Conservation (phyloP, 257 asterid genomes). For the Solanum paucissectum region DNA sequence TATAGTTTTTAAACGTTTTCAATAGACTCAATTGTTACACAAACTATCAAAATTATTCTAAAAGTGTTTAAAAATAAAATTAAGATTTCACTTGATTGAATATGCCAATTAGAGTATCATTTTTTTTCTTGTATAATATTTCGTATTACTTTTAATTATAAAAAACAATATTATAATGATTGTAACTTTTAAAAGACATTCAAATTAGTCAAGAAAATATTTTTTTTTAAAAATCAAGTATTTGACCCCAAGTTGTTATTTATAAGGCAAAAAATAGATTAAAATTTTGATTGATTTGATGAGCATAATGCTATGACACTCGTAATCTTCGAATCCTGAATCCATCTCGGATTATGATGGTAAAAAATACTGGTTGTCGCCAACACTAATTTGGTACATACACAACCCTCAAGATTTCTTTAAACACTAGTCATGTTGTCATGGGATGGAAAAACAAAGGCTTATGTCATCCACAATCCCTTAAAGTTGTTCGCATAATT, state of each 20-base stretch:
- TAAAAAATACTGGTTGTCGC: neutral
- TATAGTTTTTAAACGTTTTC: too few species aligned
- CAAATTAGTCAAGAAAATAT: neutral
- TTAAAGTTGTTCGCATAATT: too few species aligned
- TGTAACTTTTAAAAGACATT: neutral
- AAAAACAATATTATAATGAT: too few species aligned
- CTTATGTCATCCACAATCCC: neutral
- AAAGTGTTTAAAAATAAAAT: too few species aligned
- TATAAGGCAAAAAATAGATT: too few species aligned
- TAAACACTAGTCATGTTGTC: neutral
- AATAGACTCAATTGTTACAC: neutral
- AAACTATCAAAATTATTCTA: too few species aligned
- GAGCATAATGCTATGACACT: neutral
- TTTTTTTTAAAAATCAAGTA: too few species aligned
- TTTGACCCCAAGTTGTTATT: neutral
- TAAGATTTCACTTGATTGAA: too few species aligned
- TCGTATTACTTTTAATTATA: neutral
- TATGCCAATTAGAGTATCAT: neutral
- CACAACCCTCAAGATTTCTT: neutral
- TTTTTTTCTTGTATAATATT: neutral
- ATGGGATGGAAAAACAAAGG: neutral
- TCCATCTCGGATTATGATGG: fast-evolving
- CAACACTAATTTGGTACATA: neutral
- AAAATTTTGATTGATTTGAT: neutral
- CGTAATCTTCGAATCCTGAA: too few species aligned